Conservation (phyloP, 192 early-diverging fungal genomes). For the Blastocladiella britannica region DNA sequence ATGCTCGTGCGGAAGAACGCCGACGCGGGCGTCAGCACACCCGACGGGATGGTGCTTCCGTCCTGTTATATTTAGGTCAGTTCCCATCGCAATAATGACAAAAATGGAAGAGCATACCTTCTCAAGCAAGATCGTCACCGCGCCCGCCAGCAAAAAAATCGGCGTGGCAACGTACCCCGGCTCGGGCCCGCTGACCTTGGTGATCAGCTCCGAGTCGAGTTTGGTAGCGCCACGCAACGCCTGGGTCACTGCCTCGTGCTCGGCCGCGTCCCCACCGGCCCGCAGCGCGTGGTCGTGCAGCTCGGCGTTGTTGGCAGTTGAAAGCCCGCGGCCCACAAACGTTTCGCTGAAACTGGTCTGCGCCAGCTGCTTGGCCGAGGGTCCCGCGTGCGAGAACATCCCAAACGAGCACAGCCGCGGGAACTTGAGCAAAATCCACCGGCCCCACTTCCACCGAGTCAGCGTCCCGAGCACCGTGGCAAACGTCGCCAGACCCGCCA, state of each 20-base stretch:
- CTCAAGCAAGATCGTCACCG: constrained; percentile 9
- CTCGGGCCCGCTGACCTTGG: constrained; percentile 14
- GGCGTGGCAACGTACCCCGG: constrained; percentile 20
- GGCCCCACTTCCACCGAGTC: constrained; percentile 23
- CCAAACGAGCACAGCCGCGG: constrained; percentile 38
- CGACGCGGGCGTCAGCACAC: constrained; percentile 16
- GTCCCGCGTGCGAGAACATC: constrained; percentile 29
- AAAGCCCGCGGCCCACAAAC: constrained; percentile 32
- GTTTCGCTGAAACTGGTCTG: constrained; percentile 28
- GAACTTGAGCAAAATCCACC: constrained; percentile 27
- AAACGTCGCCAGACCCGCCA: constrained; percentile 11
- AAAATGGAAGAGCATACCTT: not conserved
- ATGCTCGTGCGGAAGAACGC: constrained; percentile 4
- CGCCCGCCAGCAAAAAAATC: constrained; percentile 8
- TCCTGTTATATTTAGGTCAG: constrained; percentile 1
- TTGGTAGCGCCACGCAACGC: too few relatives aligned
- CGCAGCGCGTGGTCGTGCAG: too few relatives aligned
- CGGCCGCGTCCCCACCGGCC: too few relatives aligned
- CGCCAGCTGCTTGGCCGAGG: constrained; percentile 26
- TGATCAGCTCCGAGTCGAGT: constrained; percentile 11
- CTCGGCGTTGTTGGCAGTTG: too few relatives aligned
- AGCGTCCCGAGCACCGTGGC: constrained; percentile 26
- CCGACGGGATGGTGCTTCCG: constrained; percentile 11
- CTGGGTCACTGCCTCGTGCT: too few relatives aligned
- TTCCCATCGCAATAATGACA: too few relatives aligned